Conservation (phyloP, 768 basidiomycete species). For the Mycena rosella region DNA sequence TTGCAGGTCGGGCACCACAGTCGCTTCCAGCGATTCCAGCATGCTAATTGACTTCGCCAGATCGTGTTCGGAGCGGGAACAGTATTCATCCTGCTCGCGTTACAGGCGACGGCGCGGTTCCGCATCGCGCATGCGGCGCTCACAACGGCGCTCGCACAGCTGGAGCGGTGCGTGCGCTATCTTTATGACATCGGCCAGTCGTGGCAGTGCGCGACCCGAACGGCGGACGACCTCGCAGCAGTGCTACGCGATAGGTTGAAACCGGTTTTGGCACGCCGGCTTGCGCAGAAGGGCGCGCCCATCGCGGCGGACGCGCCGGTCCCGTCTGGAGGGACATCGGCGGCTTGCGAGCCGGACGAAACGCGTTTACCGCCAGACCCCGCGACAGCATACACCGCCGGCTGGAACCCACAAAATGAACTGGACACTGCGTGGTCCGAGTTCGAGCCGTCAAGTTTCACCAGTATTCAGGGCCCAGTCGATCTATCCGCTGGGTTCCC, state of each 20-base stretch:
- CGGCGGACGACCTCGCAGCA: constrained; percentile 17
- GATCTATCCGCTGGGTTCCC: not conserved
- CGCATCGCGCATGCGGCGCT: constrained; percentile 31
- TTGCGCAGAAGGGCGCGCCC: not conserved
- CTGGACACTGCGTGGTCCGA: not conserved
- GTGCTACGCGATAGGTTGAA: constrained; percentile 11
- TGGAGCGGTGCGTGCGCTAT: constrained; percentile 26
- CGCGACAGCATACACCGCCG: not conserved
- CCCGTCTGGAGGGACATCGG: not conserved
- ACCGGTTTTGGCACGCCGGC: constrained; percentile 25
- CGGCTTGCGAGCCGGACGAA: not conserved
- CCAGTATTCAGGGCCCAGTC: not conserved
- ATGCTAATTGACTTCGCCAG: too few relatives aligned
- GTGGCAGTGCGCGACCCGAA: constrained; percentile 20
- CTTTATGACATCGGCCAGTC: constrained; percentile 20
- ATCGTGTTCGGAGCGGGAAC: constrained; percentile 56
- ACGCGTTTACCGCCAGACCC: not conserved
- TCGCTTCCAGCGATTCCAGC: too few relatives aligned
- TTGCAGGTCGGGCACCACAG: too few relatives aligned
- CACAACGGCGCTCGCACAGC: constrained; percentile 27
- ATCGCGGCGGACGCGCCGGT: not conserved
- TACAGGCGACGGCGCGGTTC: constrained; percentile 43
- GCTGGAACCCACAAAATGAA: not conserved
- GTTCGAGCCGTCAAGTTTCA: not conserved
- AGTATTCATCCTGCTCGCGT: constrained; percentile 51